Base-by-base conservation (phyloP, 176 grass and related monocot species). In the Cocos nucifera region DNA sequence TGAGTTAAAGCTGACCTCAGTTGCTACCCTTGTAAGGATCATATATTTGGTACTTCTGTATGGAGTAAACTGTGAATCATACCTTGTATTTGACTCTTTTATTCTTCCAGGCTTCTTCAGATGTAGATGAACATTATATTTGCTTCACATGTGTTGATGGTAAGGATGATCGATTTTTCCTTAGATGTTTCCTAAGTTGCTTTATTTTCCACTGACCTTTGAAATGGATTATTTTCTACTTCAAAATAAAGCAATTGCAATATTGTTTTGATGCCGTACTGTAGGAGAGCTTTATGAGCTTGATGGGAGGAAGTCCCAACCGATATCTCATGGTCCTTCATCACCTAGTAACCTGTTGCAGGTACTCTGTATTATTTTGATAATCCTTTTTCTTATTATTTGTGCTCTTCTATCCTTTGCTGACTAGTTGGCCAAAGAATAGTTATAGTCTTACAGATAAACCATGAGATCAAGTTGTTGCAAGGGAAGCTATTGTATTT, bases 81-180 rank as follows among this genome's bases (percentile, higher is more conserved):
- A 44, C 35, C 10, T 44, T 44, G 35, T 44, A 44, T 44, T 14
- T 44, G 35, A 44, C 35, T 44, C 60, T 23, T 44, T 71, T 30
- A 30, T 19, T 63, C 50, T 70, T 15, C 51, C 70, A 95, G 91
- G 83, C 86, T 19, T 84, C 59, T 66, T 74, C 82, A 63, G 77
- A 80, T 22, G 91, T 96, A 22, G 56, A 79, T 22, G 80, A 96
- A 69, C 86, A 90, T 67, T 90, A 85, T 61, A 80, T 90, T 68
- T 96, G 91, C 68, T 96, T 90, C 66, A 82, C 91, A 30, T 96
- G 83, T 63, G 80, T 90, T 55, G 91, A 96, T 77, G 91, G 86
- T 96, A 87, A 4, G 71, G 51, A 49, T 30, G 50, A 55, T 30
- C 39, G 6, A 5, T 59, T 22, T 19, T 17, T 17, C 27, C 1